Conservation (phyloP, 2,329 filamentous ascomycete genomes). For the Pseudocercospora fijiensis region DNA sequence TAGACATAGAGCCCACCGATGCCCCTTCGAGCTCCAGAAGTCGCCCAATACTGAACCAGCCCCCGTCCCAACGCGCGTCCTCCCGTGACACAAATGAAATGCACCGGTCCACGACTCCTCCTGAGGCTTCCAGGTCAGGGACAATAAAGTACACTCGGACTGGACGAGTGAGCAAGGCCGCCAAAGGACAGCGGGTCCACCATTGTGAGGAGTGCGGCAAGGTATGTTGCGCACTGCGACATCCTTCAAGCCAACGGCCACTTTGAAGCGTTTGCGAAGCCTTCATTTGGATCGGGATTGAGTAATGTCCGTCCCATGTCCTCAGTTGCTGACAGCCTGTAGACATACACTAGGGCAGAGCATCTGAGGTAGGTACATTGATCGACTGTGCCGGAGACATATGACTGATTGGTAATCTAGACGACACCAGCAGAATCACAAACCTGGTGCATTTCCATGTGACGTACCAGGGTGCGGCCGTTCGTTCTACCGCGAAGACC, state of each 20-base stretch:
- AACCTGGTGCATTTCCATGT: conserved; percentile 44
- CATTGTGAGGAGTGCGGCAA: conserved; percentile 49
- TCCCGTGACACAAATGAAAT: conserved; percentile 26
- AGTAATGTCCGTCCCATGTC: no score
- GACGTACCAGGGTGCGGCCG: conserved; percentile 44
- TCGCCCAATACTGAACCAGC: conserved; percentile 15
- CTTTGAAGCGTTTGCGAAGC: no score
- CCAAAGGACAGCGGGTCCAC: conserved; percentile 49
- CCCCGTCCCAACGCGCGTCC: conserved; percentile 18
- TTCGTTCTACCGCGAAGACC: conserved; percentile 47
- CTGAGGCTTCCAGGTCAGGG: conserved; percentile 20
- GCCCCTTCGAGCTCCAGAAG: conserved; percentile 8
- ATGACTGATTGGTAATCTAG: conserved; percentile 29
- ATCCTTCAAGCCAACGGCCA: not conserved
- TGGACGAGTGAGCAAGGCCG: conserved; percentile 49
- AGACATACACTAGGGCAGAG: conserved; percentile 51
- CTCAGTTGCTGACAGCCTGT: not conserved
- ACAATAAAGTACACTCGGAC: conserved; percentile 46
- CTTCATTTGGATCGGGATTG: no score
- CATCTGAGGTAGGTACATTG: conserved; percentile 43
- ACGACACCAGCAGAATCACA: conserved; percentile 50
- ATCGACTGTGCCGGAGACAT: not conserved
- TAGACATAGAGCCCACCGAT: conserved; percentile 10
- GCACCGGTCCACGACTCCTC: conserved; percentile 27
- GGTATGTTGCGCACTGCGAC: conserved; percentile 29